Base-by-base conservation (phyloP, 1,284 basidiomycete species). In the Sporisorium sorghi region DNA sequence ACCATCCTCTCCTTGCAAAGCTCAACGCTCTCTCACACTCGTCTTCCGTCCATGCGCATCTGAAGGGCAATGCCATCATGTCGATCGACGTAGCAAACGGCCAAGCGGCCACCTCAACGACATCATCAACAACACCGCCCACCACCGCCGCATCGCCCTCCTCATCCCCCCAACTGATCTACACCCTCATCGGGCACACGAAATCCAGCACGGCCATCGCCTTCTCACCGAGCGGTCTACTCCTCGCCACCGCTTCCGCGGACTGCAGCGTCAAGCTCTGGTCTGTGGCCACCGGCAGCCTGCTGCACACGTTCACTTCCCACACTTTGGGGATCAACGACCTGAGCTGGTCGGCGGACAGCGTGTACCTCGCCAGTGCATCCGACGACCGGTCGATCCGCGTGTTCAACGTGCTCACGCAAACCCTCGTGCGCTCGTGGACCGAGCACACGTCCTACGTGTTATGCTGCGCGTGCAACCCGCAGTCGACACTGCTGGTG, bases 391-490 rank as follows among this genome's bases (percentile, higher is more conserved):
- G 55, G 0, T 54, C 63, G 3, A 67, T 84, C 44, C 51, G 61
- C 7, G 58, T 84, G 15, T 80, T 76, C 65, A 73, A 78, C 37
- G 63, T 61, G 2, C n/a, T 51, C 15, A 69, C 70, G 2, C 56
- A 63, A 1, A 12, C 12, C 3, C 55, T 73, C 28, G 56, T 76
- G 4, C 72, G 78, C 17, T 54, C 46, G 24, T 75, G 97, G 8
- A 86, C 87, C 40, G 93, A 92, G 0, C 96, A 99, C 81, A 95
- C 94, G 2, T 95, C 93, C 76, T 94, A 93, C 73, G 93, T 98
- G 0, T 93, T 97, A 73, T 94, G 93, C 72, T 88, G 96, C 9
- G 92, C 93, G 73, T 98, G 92, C 86, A 94, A 93, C 78, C 94
- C 93, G 0, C 89, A 90, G 72, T 91, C 91, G 0, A 96, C 94